Conservation (phyloP, 352 stramenopile genomes). For the Globisporangium acanthophoron region DNA sequence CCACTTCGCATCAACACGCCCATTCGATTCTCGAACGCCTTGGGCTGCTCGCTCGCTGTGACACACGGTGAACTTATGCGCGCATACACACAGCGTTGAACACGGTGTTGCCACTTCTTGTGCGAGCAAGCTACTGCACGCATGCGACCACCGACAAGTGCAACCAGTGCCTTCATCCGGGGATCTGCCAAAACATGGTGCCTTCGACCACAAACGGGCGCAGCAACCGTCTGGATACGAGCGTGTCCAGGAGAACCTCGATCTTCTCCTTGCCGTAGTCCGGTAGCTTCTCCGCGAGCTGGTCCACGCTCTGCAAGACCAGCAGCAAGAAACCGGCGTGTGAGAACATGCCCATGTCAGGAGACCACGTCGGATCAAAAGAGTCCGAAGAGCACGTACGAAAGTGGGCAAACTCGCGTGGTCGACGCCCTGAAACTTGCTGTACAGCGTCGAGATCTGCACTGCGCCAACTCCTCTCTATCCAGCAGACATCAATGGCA, state of each 20-base stretch:
- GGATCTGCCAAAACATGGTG: slow-evolving; percentile 81
- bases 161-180: slow-evolving; percentile 14
- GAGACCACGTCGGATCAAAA: slow-evolving; percentile 8
- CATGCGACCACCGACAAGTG: neutral
- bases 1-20: no score
- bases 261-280: slow-evolving; percentile 68
- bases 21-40: neutral
- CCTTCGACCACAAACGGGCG: slow-evolving; percentile 82
- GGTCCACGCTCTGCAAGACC: slow-evolving; percentile 46
- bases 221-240: slow-evolving; percentile 69
- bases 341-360: slow-evolving; percentile 5
- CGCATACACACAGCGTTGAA: no score
- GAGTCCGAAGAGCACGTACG: slow-evolving; percentile 25
- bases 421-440: slow-evolving; percentile 66
- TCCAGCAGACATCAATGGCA: slow-evolving; percentile 2
- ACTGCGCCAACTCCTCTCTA: slow-evolving; percentile 74
- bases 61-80: no score
- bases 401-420: slow-evolving; percentile 44
- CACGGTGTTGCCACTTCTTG: no score
- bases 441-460: slow-evolving; percentile 81
- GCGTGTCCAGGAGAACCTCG: slow-evolving; percentile 69
- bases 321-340: neutral
- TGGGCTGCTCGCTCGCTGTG: no score
- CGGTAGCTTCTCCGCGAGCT: slow-evolving; percentile 62
- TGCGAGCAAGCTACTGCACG: no score